Evolutionary conservation across 1,284 basidiomycete species (phyloP).

Genomic region (Malassezia equina): DNA sequence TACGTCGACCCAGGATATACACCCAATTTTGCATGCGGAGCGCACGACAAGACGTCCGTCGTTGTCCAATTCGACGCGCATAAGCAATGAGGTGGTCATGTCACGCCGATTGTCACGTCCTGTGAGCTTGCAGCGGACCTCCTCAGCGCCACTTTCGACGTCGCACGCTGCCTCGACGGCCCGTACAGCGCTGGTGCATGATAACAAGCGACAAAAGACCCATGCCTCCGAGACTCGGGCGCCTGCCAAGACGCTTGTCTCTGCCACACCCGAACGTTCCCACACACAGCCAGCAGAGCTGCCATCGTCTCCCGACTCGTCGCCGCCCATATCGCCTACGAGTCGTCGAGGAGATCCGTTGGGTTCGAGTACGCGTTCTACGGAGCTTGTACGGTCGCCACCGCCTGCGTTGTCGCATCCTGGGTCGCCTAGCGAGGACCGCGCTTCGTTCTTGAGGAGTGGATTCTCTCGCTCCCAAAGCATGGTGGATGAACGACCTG

Average conservation of each 20-base stretch:
- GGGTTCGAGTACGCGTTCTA: not conserved
- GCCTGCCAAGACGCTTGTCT: conserved; percentile 8
- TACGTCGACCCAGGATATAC: not conserved
- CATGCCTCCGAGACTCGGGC: not conserved
- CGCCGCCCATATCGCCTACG: not conserved
- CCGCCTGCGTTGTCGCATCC: too few relatives aligned
- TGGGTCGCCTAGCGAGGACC: too few relatives aligned
- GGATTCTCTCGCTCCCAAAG: not conserved
- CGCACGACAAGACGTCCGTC: conserved; percentile 1
- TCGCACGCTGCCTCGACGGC: not conserved
- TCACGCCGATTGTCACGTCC: conserved; percentile 6
- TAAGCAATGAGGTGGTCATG: conserved; percentile 15
- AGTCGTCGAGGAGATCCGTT: not conserved
- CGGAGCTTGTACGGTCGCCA: not conserved
- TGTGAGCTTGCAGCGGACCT: not conserved
- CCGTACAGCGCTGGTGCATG: not conserved
- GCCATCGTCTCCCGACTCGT: not conserved
- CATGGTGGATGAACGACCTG: not conserved
- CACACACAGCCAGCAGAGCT: not conserved
- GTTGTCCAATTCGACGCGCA: not conserved
- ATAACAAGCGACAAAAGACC: not conserved
- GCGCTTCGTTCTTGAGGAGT: not conserved
- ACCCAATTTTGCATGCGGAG: not conserved
- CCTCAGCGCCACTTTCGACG: not conserved
- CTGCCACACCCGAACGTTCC: conserved; percentile 3